A percentile compares a stretch with the other conserved stretches of the same genome.
phyloP scores from a whole-genome alignment of 192 early-diverging fungal genomes.

The Pilaira anomala region DNA sequence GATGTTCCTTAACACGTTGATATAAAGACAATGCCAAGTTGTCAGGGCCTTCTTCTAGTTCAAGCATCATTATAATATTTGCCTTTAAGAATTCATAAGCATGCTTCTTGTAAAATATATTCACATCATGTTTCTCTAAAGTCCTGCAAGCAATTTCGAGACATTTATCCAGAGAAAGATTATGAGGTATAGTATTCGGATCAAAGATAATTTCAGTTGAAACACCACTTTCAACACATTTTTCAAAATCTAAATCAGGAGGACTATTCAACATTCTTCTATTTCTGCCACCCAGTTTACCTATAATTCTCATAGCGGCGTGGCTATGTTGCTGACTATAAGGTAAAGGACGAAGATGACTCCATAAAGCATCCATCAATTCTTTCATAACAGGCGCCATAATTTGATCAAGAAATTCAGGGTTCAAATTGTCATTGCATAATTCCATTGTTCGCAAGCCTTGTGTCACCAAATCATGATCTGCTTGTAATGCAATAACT shows the following conservation, averaged over 20 bases:
- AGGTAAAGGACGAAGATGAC: conserved; percentile 83
- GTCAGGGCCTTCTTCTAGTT: conserved; percentile 54
- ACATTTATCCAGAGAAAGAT: conserved; percentile 57
- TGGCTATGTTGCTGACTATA: conserved; percentile 82
- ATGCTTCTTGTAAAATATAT: conserved; percentile 53
- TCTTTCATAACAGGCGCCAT: conserved; percentile 91
- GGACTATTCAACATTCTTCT: conserved; percentile 79
- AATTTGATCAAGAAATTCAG: conserved; percentile 96
- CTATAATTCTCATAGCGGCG: conserved; percentile 87
- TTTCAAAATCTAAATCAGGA: conserved; percentile 45
- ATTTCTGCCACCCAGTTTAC: conserved; percentile 98
- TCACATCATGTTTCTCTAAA: conserved; percentile 48
- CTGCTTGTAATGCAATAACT: conserved; percentile 86
- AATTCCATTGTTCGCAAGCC: conserved; percentile 94
- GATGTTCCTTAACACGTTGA: conserved; percentile 37
- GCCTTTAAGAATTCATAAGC: conserved; percentile 68
- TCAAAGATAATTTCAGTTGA: conserved; percentile 62
- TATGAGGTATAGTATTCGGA: conserved; percentile 43
- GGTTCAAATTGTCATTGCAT: conserved; percentile 96
- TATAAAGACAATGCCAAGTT: conserved; percentile 42
- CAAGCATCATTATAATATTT: conserved; percentile 64
- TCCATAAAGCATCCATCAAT: conserved; percentile 92
- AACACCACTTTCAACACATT: conserved; percentile 51
- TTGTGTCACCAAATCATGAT: conserved; percentile 93
- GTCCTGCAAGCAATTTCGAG: conserved; percentile 52